phyloP scores from a whole-genome alignment of 805 yeast species.

The Myxozyma sirexii region DNA sequence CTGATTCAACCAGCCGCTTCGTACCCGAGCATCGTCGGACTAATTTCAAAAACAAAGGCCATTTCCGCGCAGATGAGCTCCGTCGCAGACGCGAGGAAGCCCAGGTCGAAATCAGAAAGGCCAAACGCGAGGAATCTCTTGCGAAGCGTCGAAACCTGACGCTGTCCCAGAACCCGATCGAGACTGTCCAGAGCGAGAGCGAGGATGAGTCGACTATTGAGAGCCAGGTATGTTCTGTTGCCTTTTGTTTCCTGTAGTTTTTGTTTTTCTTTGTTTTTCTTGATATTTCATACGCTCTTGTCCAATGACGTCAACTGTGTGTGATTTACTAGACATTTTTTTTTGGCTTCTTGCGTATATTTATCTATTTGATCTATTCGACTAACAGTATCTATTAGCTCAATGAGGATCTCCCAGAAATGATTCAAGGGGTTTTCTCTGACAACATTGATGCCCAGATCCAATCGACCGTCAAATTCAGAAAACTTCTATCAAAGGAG shows the following conservation, averaged over 20 bases:
- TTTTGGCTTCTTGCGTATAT: too few relatives aligned
- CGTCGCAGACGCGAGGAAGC: conserved; percentile 98
- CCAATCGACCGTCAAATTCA: conserved; percentile 86
- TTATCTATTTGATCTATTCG: too few relatives aligned
- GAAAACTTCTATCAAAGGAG: conserved; percentile 91
- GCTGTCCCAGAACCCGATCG: conserved; percentile 44
- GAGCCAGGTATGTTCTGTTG: conserved; percentile 36
- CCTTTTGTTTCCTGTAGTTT: background rate
- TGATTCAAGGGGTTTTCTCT: conserved; percentile 80
- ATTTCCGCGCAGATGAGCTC: conserved; percentile 92
- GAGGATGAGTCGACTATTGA: conserved; percentile 49
- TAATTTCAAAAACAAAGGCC: conserved; percentile 89
- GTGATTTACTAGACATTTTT: conserved; percentile 17
- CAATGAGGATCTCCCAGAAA: conserved; percentile 69
- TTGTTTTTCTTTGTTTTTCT: background rate
- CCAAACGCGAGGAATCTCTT: conserved; percentile 91
- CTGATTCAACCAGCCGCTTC: conserved; percentile 76
- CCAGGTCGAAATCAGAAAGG: conserved; percentile 94
- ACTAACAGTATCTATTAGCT: conserved; percentile 25
- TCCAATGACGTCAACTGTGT: background rate
- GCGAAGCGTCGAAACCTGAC: conserved; percentile 87
- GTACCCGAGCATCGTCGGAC: conserved; percentile 98
- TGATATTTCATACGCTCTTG: background rate
- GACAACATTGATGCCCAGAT: conserved; percentile 77
- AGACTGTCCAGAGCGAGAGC: conserved; percentile 47